Base-by-base conservation (phyloP, 495 filamentous ascomycete species). In the Penicillium arizonense region DNA sequence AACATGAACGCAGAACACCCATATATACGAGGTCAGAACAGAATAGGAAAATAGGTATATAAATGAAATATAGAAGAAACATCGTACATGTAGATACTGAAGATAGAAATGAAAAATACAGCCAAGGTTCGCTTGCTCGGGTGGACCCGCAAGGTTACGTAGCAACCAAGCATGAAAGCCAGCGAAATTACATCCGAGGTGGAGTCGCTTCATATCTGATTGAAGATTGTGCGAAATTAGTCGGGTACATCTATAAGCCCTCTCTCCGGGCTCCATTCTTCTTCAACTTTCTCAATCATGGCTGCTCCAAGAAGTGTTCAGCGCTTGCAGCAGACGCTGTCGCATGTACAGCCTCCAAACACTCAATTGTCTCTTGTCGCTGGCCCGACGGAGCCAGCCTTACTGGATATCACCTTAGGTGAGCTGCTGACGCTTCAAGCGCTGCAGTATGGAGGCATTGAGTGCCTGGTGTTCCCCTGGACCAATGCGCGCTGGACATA, bases 401-500 rank as follows among this genome's bases (percentile, higher is more conserved):
- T 88, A 40, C 72, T 85, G 49, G 77, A 84, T 33, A 64, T 87
- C 37, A 87, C 84, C 0, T 72, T 87, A 8, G 79, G 82, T 5
- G 80, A 85, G 55, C 68, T 88, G 13, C 68, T 88, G 30, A 76
- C 82, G 28, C 69, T 84, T 3, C 84, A 87, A 70, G 81, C 79
- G 21, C 69, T 80, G 4, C 79, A 82, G n/a, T 79, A 84, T 66
- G 75, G 78, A 2, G 72, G 75, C 18, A 74, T 77, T 28, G 83
- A 87, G 58, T 85, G 79, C 30, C 64, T 87, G 16, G 78, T 87
- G 13, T 83, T 85, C 33, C 81, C 84, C 3, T 87, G 83, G 82
- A 85, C 83, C 0, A 82, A 82, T 3, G 76, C 83, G 14, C 70
- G 84, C 50, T 86, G 82, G 83, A 87, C 84, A 1, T 89, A 87